Conservation (phyloP, 805 yeast genomes). For the Komagataella pseudopastoris region DNA sequence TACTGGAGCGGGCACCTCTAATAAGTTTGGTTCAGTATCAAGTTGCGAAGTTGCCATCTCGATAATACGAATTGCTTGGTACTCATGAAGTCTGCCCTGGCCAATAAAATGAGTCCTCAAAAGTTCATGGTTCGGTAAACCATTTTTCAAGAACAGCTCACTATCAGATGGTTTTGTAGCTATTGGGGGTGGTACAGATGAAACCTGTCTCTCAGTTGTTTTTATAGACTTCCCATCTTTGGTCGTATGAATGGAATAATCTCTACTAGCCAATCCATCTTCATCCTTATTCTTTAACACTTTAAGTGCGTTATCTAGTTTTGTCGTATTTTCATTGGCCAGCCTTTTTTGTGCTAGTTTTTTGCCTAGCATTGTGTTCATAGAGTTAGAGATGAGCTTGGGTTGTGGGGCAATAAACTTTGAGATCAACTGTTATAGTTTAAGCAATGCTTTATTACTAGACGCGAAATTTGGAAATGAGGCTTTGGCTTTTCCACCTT, state of each 20-base stretch:
- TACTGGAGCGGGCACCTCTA: slow-evolving; percentile 81
- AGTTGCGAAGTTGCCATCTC: slow-evolving; percentile 50
- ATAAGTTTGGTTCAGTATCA: slow-evolving; percentile 61
- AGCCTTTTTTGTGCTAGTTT: slow-evolving; percentile 7
- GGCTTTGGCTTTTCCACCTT: neutral
- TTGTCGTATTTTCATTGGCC: slow-evolving; percentile 30
- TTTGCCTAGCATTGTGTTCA: slow-evolving; percentile 1
- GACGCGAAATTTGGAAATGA: neutral
- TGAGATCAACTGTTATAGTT: neutral
- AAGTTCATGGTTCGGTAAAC: slow-evolving; percentile 61
- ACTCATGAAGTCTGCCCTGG: slow-evolving; percentile 69
- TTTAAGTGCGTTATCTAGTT: slow-evolving; percentile 52
- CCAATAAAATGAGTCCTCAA: slow-evolving; percentile 58
- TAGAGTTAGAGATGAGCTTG: neutral
- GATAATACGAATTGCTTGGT: slow-evolving; percentile 59
- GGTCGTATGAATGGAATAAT: slow-evolving; percentile 31
- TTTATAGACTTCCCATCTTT: slow-evolving; percentile 44
- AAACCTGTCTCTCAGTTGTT: slow-evolving; percentile 46
- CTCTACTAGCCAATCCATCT: slow-evolving; percentile 3
- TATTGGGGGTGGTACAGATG: slow-evolving; percentile 54
- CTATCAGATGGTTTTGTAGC: slow-evolving; percentile 48
- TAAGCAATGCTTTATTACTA: neutral
- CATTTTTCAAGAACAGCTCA: slow-evolving; percentile 48
- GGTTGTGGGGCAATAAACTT: neutral
- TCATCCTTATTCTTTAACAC: slow-evolving; percentile 36